These are phyloP conservation scores for Solanum boliviense DNA, from an alignment of 257 asterid species.

Conservation along the genomic window DNA sequence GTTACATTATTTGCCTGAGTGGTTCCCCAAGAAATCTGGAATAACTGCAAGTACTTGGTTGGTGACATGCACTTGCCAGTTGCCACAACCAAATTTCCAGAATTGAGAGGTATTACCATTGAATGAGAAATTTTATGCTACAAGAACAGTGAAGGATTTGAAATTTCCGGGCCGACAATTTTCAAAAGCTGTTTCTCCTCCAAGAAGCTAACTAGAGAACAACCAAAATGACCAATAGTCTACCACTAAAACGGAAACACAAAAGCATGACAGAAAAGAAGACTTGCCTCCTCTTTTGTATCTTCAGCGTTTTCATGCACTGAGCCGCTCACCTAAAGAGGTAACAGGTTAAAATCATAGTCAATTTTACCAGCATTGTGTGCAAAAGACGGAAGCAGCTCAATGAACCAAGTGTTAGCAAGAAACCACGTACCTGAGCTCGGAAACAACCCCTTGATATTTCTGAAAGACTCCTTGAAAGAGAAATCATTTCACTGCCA, in stretches of 20 bases:
- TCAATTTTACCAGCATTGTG: neutral
- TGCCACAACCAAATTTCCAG: neutral
- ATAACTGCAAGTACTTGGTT: neutral
- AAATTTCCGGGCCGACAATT: neutral
- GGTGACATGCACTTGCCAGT: neutral
- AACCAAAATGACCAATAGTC: neutral
- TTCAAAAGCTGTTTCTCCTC: neutral
- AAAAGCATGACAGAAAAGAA: neutral
- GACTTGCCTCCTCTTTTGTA: neutral
- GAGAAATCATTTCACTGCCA: slow-evolving; percentile 49
- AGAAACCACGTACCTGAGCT: slow-evolving; percentile 46
- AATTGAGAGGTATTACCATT: neutral
- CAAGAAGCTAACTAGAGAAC: neutral
- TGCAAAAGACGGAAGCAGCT: neutral
- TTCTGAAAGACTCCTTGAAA: slow-evolving; percentile 55
- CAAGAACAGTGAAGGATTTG: neutral
- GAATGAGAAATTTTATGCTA: neutral
- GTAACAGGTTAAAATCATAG: neutral
- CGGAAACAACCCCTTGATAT: slow-evolving; percentile 40
- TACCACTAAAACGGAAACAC: neutral
- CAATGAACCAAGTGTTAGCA: slow-evolving; percentile 5
- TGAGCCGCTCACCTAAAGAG: neutral
- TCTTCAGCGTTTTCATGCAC: neutral
- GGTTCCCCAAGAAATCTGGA: neutral
- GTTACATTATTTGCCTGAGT: neutral